These are phyloP conservation scores for Diplocarpon rosae DNA, from an alignment of 2,329 filamentous ascomycete species.

Conservation along the genomic window DNA sequence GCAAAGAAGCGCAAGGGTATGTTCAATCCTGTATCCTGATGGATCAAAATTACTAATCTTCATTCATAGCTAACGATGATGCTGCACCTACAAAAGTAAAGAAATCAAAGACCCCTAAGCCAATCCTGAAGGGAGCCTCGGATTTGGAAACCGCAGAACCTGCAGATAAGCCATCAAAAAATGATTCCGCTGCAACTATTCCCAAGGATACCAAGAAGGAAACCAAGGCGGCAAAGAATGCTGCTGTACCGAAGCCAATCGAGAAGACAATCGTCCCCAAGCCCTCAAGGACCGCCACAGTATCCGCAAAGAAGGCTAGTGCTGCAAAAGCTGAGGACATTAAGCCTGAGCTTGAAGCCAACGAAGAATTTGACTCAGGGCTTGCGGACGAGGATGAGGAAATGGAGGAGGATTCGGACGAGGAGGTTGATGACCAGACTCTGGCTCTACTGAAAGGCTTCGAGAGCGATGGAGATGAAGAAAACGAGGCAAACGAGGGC, in stretches of 20 bases:
- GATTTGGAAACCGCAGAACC: conserved; percentile 20
- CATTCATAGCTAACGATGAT: conserved; percentile 23
- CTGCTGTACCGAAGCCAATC: conserved; percentile 13
- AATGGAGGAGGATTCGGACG: conserved; percentile 21
- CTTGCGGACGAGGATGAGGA: conserved; percentile 11
- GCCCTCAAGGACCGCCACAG: conserved; percentile 4
- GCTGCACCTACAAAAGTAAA: conserved; percentile 23
- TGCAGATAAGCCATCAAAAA: conserved; percentile 1
- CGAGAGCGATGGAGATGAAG: conserved; percentile 42
- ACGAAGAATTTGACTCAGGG: conserved; percentile 7
- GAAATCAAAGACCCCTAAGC: conserved; percentile 26
- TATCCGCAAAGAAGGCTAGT: conserved; percentile 7
- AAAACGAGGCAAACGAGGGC: conserved; percentile 29
- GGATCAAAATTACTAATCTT: neutral
- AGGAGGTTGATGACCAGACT: conserved; percentile 39
- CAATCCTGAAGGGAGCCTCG: conserved; percentile 8
- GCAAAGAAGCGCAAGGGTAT: conserved; percentile 29
- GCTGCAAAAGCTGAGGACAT: conserved; percentile 7
- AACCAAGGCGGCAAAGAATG: conserved; percentile 8
- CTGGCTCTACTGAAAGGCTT: conserved; percentile 42
- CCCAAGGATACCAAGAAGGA: neutral
- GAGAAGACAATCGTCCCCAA: conserved; percentile 5
- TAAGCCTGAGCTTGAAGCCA: conserved; percentile 7
- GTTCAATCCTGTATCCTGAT: neutral
- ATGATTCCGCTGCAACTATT: neutral